Evolutionary conservation across 495 filamentous ascomycete species (phyloP).

Genomic region (Xylaria acuta): DNA sequence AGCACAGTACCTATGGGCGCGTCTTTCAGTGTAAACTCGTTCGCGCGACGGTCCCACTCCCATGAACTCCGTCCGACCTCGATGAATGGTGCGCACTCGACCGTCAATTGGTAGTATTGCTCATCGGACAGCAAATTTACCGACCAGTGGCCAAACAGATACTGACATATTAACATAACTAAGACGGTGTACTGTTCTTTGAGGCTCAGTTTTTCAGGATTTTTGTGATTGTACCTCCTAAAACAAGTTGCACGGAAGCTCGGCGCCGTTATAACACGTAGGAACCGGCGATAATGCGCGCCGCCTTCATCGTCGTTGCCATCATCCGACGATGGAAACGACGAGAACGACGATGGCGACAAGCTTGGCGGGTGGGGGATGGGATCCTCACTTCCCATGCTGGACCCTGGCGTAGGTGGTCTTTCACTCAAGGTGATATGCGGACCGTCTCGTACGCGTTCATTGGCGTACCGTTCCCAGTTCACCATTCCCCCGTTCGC

Average conservation of each 20-base stretch:
- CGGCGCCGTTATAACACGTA: not conserved
- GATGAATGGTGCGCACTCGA: constrained; percentile 18
- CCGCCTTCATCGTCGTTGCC: not conserved
- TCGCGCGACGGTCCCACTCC: not conserved
- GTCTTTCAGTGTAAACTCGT: not conserved
- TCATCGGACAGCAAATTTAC: not conserved
- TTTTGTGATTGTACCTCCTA: not conserved
- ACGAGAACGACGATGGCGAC: not conserved
- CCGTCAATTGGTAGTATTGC: not conserved
- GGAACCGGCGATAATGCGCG: not conserved
- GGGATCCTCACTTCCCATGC: not conserved
- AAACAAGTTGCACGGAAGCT: constrained; percentile 6
- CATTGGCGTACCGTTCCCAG: constrained; percentile 20
- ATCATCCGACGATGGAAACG: not conserved
- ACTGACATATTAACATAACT: not conserved
- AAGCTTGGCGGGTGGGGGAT: not conserved
- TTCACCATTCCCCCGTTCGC: not conserved
- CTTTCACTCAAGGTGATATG: constrained; percentile 26
- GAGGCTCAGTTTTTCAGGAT: not conserved
- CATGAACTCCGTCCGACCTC: constrained; percentile 12
- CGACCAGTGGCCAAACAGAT: constrained; percentile 16
- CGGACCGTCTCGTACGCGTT: constrained; percentile 27
- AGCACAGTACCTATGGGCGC: constrained; percentile 3
- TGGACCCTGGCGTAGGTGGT: not conserved
- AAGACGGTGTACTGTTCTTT: constrained; percentile 17